Base-by-base conservation (phyloP, 768 basidiomycete genomes). In the Tylopilus cervinicoccineus region DNA sequence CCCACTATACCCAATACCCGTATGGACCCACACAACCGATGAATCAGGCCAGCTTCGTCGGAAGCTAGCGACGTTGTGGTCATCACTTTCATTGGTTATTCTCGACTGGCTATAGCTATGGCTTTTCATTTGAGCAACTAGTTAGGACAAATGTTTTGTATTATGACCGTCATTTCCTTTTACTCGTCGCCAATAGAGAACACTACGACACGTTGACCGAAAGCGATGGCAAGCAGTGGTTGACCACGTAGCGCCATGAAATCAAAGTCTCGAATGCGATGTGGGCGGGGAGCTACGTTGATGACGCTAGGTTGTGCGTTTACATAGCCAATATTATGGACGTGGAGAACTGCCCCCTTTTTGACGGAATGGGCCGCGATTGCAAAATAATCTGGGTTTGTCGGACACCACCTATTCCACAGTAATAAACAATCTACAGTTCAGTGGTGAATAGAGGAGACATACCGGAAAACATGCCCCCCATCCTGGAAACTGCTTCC, bases 321-420 rank as follows among this genome's bases (percentile, higher is more conserved):
- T 16, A 80, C 65, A 63, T 82, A 86, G 43, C 76, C 75, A 38
- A 75, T 72, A 56, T 86, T 86, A 68, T 88, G 78, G 34, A 91
- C 73, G 58, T 88, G 78, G 32, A 92, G 72, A 26, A 78, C 66
- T 24, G 87, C 88, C 47, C 86, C 88, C 51, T 72, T 78, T 29
- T 66, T 64, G 10, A 80, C 72, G 4, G 77, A 77, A 57, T 76
- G 74, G 6, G 82, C 75, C 8, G 86, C 83, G 45, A 90, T 80
- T 32, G 84, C 89, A 67, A 92, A 92, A 57, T 83, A 84, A 45
- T 86, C 82, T 10, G 86, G 76, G 62, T 79, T 80, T 14, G 86
- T 84, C 20, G 76, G 81, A 55, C 84, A 89, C 89, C 89, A 91
- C 41, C 88, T 90, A 49, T 32, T 16, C 10, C 27, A 47, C 11